These are phyloP conservation scores for Nemania sp. DNA, from an alignment of 2,329 filamentous ascomycete genomes.

Conservation along the genomic window DNA sequence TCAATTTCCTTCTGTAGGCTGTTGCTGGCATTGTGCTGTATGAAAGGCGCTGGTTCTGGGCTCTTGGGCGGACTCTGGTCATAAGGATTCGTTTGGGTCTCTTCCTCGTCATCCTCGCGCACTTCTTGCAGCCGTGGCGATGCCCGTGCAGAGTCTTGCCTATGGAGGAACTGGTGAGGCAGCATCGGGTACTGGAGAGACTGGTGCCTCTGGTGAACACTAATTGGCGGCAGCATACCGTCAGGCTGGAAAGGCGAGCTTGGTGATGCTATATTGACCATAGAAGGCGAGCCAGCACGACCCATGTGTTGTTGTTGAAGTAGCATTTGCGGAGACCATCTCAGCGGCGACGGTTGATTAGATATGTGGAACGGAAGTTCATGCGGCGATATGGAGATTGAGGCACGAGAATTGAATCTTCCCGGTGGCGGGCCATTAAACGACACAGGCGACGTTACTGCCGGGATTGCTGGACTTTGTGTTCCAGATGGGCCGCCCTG, in stretches of 20 bases:
- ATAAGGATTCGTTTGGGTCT: constrained; percentile 47
- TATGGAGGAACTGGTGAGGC: constrained; percentile 59
- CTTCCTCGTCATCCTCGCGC: constrained; percentile 73
- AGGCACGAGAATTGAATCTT: constrained; percentile 71
- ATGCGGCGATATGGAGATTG: constrained; percentile 66
- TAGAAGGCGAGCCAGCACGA: constrained; percentile 66
- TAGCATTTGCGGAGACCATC: constrained; percentile 61
- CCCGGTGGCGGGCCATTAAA: constrained; percentile 60
- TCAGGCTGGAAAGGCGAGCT: constrained; percentile 65
- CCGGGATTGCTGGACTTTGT: constrained; percentile 64
- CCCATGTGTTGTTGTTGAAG: constrained; percentile 55
- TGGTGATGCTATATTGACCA: constrained; percentile 63
- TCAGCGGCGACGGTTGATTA: constrained; percentile 62
- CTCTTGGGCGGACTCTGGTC: constrained; percentile 58
- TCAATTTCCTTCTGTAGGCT: constrained; percentile 84
- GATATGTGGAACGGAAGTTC: constrained; percentile 70
- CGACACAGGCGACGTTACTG: constrained; percentile 72
- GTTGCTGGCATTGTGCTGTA: constrained; percentile 71
- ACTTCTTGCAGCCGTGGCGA: constrained; percentile 71
- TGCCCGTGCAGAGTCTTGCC: constrained; percentile 56
- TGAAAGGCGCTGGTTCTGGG: constrained; percentile 52
- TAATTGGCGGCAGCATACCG: constrained; percentile 47
- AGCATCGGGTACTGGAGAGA: constrained; percentile 61
- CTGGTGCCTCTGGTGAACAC: constrained; percentile 59
- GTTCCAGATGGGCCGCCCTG: constrained; percentile 62